Conservation (phyloP, 176 grass and related monocot genomes). For the Musa acuminata region DNA sequence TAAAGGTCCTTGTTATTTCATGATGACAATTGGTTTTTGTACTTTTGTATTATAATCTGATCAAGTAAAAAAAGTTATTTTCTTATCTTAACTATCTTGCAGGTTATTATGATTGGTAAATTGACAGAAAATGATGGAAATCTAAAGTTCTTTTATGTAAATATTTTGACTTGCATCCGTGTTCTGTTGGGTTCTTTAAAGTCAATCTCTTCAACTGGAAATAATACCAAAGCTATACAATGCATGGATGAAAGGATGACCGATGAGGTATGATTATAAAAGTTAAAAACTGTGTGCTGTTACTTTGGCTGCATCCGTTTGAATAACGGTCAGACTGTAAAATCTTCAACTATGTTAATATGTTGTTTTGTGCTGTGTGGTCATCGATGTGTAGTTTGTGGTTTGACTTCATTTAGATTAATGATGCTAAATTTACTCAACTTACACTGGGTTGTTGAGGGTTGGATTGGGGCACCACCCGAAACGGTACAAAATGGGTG, state of each 20-base stretch:
- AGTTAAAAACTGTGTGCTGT: background rate
- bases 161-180: slow-evolving; percentile 41
- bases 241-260: slow-evolving; percentile 25
- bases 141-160: slow-evolving; percentile 33
- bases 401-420: too few species aligned
- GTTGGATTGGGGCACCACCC: too few species aligned
- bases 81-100: slow-evolving; percentile 7
- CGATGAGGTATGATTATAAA: slow-evolving; percentile 6
- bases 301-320: background rate
- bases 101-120: slow-evolving; percentile 49
- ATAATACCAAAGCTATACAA: background rate
- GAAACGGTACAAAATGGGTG: too few species aligned
- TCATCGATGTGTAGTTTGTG: too few species aligned
- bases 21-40: background rate
- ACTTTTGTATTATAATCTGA: slow-evolving; percentile 10
- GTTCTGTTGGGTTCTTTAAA: slow-evolving; percentile 48
- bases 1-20: slow-evolving; percentile 16
- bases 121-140: slow-evolving; percentile 35
- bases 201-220: slow-evolving; percentile 22
- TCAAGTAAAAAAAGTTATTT: background rate
- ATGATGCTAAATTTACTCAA: too few species aligned
- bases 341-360: too few species aligned
- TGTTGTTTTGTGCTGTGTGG: too few species aligned
- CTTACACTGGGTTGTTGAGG: too few species aligned
- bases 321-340: too few species aligned